These are phyloP conservation scores for Iris pallida DNA, from an alignment of 116 monocot genomes.

Conservation along the genomic window DNA sequence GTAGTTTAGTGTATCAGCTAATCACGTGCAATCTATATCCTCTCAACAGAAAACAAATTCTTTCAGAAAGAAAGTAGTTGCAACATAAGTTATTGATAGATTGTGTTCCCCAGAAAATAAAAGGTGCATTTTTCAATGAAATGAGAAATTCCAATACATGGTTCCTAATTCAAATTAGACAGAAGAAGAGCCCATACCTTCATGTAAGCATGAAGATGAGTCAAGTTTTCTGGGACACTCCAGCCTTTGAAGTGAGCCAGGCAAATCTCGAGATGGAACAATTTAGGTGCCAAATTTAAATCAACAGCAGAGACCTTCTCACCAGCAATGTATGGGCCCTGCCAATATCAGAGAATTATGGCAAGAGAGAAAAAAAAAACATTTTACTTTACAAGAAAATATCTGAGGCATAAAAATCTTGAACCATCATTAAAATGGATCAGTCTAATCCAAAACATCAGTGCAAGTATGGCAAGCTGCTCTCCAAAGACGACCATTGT, in stretches of 20 bases:
- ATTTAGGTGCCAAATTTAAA: slow-evolving; percentile 26
- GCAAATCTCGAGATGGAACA: slow-evolving; percentile 20
- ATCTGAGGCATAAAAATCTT: not conserved
- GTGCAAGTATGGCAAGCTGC: not conserved
- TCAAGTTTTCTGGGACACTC: slow-evolving; percentile 31
- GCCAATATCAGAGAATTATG: slow-evolving; percentile 6
- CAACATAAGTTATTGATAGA: no score
- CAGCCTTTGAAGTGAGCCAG: slow-evolving; percentile 34
- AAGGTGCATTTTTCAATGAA: no score
- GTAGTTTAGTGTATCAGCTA: no score
- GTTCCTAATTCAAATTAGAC: no score
- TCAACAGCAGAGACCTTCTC: slow-evolving; percentile 42
- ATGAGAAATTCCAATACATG: no score
- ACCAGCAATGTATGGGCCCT: slow-evolving; percentile 48
- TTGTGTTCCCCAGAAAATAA: no score
- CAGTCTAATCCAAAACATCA: no score
- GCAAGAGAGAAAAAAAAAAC: no score
- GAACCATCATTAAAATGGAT: no score
- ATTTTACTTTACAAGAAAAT: not conserved
- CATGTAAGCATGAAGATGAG: slow-evolving; percentile 27
- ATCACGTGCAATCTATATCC: no score
- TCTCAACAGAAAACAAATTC: no score
- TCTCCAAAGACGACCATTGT: not conserved
- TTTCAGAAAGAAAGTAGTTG: no score
- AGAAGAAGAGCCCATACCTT: slow-evolving; percentile 9